These are phyloP conservation scores for Urochloa ruziziensis DNA, from an alignment of 176 grass and related monocot species.

Conservation along the genomic window DNA sequence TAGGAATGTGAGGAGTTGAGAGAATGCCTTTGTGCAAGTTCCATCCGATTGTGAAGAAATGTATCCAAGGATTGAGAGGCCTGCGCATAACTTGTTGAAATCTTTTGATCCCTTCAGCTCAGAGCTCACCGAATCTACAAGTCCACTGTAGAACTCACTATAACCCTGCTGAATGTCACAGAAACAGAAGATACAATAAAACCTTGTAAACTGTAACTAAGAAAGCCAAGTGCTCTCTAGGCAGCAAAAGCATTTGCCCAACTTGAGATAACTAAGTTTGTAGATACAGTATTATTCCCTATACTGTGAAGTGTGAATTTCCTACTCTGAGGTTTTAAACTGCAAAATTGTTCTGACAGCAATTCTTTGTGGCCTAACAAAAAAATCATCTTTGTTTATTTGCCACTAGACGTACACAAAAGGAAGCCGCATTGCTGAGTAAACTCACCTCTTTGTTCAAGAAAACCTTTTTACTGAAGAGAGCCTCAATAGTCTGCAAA, in stretches of 20 bases:
- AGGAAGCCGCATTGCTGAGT: background rate
- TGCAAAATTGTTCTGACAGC: background rate
- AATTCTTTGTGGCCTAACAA: background rate
- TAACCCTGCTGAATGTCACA: slow-evolving; percentile 45
- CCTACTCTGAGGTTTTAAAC: slow-evolving; percentile 17
- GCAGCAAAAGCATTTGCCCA: slow-evolving; percentile 1
- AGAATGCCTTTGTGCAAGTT: slow-evolving; percentile 65
- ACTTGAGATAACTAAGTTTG: slow-evolving; percentile 2
- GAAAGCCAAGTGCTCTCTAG: background rate
- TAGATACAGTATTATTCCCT: slow-evolving; percentile 1
- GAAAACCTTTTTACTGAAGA: slow-evolving; percentile 84
- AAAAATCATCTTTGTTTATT: too few species aligned
- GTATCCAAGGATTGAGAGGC: slow-evolving; percentile 84
- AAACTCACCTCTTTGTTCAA: slow-evolving; percentile 81
- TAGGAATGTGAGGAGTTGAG: slow-evolving; percentile 72
- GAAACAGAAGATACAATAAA: slow-evolving; percentile 13
- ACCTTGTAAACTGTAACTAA: slow-evolving; percentile 17
- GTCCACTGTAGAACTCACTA: slow-evolving; percentile 53
- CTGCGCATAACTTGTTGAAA: slow-evolving; percentile 78
- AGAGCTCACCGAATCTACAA: slow-evolving; percentile 59
- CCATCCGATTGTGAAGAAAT: slow-evolving; percentile 63
- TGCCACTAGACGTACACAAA: background rate
- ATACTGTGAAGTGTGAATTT: background rate
- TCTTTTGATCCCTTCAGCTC: slow-evolving; percentile 86
- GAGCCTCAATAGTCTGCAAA: slow-evolving; percentile 93